phyloP scores from a whole-genome alignment of 2,329 filamentous ascomycete genomes.

The Aspergillus sp. region DNA sequence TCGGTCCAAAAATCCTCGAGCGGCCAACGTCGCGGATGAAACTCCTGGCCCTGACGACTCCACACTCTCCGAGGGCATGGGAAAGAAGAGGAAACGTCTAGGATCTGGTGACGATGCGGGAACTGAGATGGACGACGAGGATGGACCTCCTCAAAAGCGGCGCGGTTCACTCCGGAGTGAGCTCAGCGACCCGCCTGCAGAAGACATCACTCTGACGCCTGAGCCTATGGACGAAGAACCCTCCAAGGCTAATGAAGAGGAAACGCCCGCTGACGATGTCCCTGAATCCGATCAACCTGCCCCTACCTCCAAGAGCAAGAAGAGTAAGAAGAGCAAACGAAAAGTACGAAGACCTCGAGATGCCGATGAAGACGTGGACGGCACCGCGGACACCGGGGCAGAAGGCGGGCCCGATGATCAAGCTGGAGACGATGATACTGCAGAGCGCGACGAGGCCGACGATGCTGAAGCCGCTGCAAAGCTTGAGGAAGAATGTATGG shows the following conservation, averaged over 20 bases:
- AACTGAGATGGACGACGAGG: constrained; percentile 37
- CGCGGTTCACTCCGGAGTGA: constrained; percentile 40
- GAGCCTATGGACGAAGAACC: constrained; percentile 37
- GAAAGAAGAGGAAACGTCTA: constrained; percentile 43
- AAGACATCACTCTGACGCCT: constrained; percentile 32
- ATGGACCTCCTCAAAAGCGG: constrained; percentile 42
- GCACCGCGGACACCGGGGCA: constrained; percentile 40
- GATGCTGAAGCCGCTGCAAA: constrained; percentile 47
- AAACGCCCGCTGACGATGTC: constrained; percentile 30
- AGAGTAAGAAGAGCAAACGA: constrained; percentile 46
- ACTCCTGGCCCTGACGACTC: constrained; percentile 25
- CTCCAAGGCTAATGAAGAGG: constrained; percentile 29
- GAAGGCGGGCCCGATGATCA: constrained; percentile 48
- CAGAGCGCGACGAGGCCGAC: constrained; percentile 48
- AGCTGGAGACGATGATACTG: constrained; percentile 50
- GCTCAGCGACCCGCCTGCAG: constrained; percentile 34
- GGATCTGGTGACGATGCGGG: constrained; percentile 36
- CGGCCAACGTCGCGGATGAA: constrained; percentile 21
- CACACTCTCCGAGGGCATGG: constrained; percentile 29
- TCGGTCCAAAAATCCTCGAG: constrained; percentile 33
- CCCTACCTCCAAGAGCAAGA: constrained; percentile 35
- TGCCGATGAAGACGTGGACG: constrained; percentile 36
- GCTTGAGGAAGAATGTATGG: constrained; percentile 53
- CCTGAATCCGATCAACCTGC: constrained; percentile 31
- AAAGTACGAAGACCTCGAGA: constrained; percentile 45